phyloP scores from a whole-genome alignment of 108 stramenopile species.

The Cylindrotheca fusiformis region DNA sequence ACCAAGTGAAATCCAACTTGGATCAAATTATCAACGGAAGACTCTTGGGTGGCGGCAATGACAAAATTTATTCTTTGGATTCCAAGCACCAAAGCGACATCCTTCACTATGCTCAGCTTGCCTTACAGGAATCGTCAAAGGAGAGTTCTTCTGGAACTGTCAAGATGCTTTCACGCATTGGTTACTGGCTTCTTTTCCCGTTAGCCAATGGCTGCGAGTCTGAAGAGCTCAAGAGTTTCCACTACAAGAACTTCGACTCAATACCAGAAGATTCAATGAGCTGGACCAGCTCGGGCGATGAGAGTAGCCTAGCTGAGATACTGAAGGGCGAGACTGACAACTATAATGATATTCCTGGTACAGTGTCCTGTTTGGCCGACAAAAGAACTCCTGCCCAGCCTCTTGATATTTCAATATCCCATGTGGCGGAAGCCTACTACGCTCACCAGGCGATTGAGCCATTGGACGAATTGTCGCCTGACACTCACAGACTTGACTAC shows the following conservation, averaged over 20 bases:
- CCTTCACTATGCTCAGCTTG: background rate
- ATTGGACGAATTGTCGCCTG: constrained; percentile 8
- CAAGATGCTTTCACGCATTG: constrained; percentile 19
- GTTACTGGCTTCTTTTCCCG: constrained; percentile 30
- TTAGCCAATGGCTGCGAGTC: constrained; percentile 18
- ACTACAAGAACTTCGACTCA: constrained; percentile 3
- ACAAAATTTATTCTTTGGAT: constrained; percentile 1
- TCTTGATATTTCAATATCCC: constrained; percentile 26
- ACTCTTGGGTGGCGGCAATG: constrained; percentile 36
- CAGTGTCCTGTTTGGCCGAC: background rate
- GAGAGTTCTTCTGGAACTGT: background rate
- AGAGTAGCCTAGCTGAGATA: constrained; percentile 1
- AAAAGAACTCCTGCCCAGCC: constrained; percentile 8
- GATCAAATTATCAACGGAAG: constrained; percentile 25
- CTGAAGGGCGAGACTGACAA: constrained; percentile 4
- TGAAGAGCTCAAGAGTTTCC: background rate
- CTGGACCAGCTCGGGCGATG: constrained; percentile 20
- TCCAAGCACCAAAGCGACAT: background rate
- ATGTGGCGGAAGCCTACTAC: constrained; percentile 50
- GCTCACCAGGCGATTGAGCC: constrained; percentile 37
- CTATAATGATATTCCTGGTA: constrained; percentile 15
- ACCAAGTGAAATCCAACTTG: constrained; percentile 1
- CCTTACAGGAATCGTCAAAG: constrained; percentile 1
- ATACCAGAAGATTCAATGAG: constrained; percentile 10
- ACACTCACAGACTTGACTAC: constrained; percentile 54